Conservation (phyloP, 345 rosid species). For the Arabidopsis arenosa region DNA sequence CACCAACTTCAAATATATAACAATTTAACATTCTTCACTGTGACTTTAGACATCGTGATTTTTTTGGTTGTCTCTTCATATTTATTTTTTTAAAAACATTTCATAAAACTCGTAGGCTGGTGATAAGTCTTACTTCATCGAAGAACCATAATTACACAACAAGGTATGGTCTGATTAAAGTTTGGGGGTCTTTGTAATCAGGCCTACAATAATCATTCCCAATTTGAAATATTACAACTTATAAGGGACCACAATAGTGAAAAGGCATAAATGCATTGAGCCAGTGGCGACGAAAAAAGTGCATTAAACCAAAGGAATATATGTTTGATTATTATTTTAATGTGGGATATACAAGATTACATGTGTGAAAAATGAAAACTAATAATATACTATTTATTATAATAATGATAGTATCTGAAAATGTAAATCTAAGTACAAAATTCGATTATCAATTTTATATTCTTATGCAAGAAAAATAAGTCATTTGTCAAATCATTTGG, state of each 20-base stretch:
- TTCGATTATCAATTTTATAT: neutral
- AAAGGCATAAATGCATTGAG: neutral
- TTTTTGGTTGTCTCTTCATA: neutral
- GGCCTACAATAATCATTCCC: conserved; percentile 27
- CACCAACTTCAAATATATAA: conserved; percentile 28
- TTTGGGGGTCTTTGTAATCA: conserved; percentile 9
- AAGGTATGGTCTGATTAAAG: neutral
- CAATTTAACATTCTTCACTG: neutral
- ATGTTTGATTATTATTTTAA: neutral
- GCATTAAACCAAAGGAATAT: conserved; percentile 8
- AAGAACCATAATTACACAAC: conserved; percentile 5
- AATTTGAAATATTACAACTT: neutral
- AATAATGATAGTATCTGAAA: neutral
- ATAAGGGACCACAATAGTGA: conserved; percentile 6
- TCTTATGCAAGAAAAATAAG: conserved; percentile 4
- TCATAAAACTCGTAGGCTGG: neutral
- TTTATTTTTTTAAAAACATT: neutral
- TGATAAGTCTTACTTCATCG: conserved; percentile 27
- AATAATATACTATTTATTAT: too few species aligned
- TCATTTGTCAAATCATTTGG: neutral
- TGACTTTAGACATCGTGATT: neutral
- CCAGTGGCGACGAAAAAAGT: neutral
- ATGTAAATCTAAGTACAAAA: neutral
- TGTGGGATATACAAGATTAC: neutral
- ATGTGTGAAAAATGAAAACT: too few species aligned